Conservation (phyloP, 306 rosid species). For the Trifolium dubium region DNA sequence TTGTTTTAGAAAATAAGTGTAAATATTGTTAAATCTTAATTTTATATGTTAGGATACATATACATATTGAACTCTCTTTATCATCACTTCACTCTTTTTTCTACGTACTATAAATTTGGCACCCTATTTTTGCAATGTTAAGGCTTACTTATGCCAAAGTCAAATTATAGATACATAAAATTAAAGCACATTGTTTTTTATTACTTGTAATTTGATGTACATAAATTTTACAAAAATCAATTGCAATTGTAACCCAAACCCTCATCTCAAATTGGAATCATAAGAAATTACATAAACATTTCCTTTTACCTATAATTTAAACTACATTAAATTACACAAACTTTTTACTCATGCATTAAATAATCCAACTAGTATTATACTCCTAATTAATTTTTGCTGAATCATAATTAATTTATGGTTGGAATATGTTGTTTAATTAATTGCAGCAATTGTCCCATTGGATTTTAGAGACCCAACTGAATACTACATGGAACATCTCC, state of each 20-base stretch:
- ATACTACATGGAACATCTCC: constrained; percentile 68
- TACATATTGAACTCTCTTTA: too few species aligned
- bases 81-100: too few species aligned
- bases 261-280: not conserved
- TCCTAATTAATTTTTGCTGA: not conserved
- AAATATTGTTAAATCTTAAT: too few species aligned
- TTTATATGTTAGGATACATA: too few species aligned
- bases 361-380: not conserved
- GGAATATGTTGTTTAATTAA: not conserved
- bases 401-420: constrained; percentile 10
- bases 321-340: not conserved
- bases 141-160: too few species aligned
- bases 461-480: constrained; percentile 87
- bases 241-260: not conserved
- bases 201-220: not conserved
- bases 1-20: too few species aligned
- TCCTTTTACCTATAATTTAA: not conserved
- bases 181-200: too few species aligned
- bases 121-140: too few species aligned
- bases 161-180: too few species aligned
- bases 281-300: not conserved
- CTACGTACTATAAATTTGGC: too few species aligned
- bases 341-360: not conserved
- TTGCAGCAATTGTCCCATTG: constrained; percentile 59
- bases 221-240: not conserved